Evolutionary conservation across 352 stramenopile genomes (phyloP).

Genomic region (Phytophthora fragariae): DNA sequence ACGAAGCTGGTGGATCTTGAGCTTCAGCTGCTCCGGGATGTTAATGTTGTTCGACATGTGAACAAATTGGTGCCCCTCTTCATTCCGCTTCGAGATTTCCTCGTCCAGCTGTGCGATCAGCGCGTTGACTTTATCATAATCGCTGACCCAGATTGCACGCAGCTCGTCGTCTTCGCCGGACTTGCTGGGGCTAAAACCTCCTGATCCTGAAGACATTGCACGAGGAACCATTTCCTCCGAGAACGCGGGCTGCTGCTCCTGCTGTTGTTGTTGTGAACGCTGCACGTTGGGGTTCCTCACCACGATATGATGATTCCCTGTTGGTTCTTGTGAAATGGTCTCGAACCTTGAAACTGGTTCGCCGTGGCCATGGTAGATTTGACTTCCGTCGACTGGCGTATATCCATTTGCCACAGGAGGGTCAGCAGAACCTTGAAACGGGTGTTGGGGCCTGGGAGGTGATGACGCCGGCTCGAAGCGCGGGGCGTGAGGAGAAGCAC

Average conservation of each 20-base stretch:
- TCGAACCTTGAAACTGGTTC: conserved; percentile 28
- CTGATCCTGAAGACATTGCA: conserved; percentile 4
- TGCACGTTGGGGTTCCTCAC: conserved; percentile 35
- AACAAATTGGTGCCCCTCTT: conserved; percentile 46
- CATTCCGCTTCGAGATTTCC: conserved; percentile 34
- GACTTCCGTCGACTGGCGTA: conserved; percentile 10
- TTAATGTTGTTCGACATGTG: conserved; percentile 57
- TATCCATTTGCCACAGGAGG: conserved; percentile 16
- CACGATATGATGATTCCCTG: conserved; percentile 29
- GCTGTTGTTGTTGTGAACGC: background rate
- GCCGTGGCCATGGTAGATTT: conserved; percentile 24
- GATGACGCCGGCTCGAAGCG: conserved; percentile 24
- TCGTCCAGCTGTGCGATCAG: conserved; percentile 38
- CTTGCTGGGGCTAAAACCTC: conserved; percentile 22
- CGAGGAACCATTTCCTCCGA: conserved; percentile 34
- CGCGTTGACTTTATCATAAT: conserved; percentile 51
- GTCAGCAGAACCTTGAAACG: conserved; percentile 10
- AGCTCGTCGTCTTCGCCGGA: conserved; percentile 43
- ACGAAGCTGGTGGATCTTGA: conserved; percentile 47
- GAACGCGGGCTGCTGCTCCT: conserved; percentile 23
- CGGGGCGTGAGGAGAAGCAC: conserved; percentile 9
- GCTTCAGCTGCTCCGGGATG: conserved; percentile 53
- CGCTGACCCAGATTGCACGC: conserved; percentile 43
- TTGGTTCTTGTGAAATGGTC: conserved; percentile 35
- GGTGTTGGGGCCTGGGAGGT: conserved; percentile 5